Evolutionary conservation across 306 rosid genomes (phyloP).

Genomic region (Fagus sylvatica): DNA sequence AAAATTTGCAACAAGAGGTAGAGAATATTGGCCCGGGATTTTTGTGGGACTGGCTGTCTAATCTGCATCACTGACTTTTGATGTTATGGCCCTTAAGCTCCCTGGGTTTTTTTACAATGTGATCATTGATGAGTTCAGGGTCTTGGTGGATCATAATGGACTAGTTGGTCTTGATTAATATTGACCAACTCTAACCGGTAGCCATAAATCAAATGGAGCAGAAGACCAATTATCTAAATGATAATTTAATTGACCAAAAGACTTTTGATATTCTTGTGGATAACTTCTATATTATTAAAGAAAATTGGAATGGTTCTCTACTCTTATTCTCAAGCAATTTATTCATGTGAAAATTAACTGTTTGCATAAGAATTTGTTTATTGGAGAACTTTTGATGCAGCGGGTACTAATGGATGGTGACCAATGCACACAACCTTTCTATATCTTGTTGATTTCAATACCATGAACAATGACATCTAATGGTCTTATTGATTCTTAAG

Average conservation of each 20-base stretch:
- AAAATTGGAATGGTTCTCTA: no score
- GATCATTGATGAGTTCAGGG: constrained; percentile 6
- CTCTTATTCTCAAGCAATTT: no score
- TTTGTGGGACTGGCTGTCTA: neutral
- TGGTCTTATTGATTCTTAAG: no score
- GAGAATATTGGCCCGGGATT: neutral
- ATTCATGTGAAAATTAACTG: neutral
- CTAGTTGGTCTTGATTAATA: neutral
- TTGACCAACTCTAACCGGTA: neutral
- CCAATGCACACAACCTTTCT: no score
- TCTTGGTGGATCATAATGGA: constrained; percentile 20
- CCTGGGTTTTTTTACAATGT: neutral
- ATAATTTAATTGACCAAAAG: neutral
- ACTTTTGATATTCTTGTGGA: no score
- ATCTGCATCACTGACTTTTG: constrained; percentile 5
- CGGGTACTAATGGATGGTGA: no score
- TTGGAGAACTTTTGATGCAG: no score
- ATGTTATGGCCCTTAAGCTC: neutral
- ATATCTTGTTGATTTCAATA: no score
- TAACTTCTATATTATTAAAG: no score
- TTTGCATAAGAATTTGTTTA: no score
- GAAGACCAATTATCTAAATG: neutral
- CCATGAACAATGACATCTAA: no score
- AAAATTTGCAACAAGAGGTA: neutral
- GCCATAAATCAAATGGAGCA: neutral